Percentiles rank a stretch among this genome's conserved stretches.
Evolutionary conservation across 2,329 filamentous ascomycete species (phyloP).

Genomic region (Cladosporium sp.): DNA sequence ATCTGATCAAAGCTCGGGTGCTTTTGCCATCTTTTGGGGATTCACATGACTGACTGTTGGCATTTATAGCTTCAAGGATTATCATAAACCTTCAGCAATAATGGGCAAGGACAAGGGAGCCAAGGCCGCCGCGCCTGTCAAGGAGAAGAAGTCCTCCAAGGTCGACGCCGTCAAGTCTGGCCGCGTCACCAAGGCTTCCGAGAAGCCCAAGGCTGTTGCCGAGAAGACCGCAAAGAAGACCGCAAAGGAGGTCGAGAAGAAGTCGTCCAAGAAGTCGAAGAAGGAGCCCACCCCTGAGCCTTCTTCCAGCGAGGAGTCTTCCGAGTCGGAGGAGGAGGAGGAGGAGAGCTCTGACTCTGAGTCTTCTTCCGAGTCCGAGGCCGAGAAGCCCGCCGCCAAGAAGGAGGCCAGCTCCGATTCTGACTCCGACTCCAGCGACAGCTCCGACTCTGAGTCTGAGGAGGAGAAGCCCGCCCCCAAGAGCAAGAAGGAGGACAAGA

Average conservation of each 20-base stretch:
- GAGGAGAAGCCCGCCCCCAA: slow-evolving; percentile 19
- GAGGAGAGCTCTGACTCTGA: slow-evolving; percentile 21
- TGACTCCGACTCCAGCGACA: slow-evolving; percentile 24
- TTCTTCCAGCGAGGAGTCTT: slow-evolving; percentile 2
- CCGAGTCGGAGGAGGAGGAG: slow-evolving; percentile 6
- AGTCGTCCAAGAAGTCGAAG: slow-evolving; percentile 44
- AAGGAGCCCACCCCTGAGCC: slow-evolving; percentile 46
- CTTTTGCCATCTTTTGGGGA: slow-evolving; percentile 17
- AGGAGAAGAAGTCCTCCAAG: slow-evolving; percentile 26
- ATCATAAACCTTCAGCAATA: slow-evolving; percentile 32
- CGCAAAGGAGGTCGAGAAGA: slow-evolving; percentile 42
- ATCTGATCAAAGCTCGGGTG: slow-evolving; percentile 19
- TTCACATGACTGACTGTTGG: slow-evolving; percentile 17
- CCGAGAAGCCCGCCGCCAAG: slow-evolving; percentile 7
- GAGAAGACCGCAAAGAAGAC: slow-evolving; percentile 50
- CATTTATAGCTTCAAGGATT: slow-evolving; percentile 17
- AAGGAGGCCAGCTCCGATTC: slow-evolving; percentile 30
- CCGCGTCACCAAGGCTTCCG: slow-evolving; percentile 63
- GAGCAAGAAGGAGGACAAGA: slow-evolving; percentile 32
- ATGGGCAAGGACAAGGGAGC: slow-evolving; percentile 44
- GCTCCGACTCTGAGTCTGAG: slow-evolving; percentile 13
- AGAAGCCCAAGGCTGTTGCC: slow-evolving; percentile 57
- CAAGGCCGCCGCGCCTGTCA: slow-evolving; percentile 28
- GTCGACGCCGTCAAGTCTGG: slow-evolving; percentile 56
- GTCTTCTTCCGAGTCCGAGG: slow-evolving; percentile 6